Evolutionary conservation across 495 filamentous ascomycete genomes (phyloP), one percentile per base, ranked within the genome.

Genomic region (Penicillium roqueforti): DNA sequence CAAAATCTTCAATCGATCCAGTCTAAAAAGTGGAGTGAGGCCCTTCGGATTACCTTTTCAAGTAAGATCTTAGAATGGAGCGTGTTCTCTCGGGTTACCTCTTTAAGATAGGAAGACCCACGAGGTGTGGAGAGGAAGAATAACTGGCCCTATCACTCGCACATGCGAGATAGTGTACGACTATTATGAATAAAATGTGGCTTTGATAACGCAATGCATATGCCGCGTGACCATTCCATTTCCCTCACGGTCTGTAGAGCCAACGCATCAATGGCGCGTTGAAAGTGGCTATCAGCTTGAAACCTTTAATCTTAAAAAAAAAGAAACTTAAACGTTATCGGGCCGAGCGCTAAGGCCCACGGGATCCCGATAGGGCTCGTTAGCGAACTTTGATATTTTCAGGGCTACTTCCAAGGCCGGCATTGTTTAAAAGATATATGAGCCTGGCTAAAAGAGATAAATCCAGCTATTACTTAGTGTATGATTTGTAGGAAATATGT

Each of bases 1-100:
- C 52, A 54, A 40, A 54, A 23, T 54, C 42, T 54, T 54, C 52
- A 54, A 54, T 39, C 23, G 52, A 45, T 54, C 52, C 52, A 54
- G 25, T 54, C 48, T 54, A 54, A 54, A 54, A 54, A 54, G 52
- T 54, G 52, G 52, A 52, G 19, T 36, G 39, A 52, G 14, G 29
- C 22, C 28, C 34, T 23, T 52, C 50, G 50, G 50, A 52, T 52
- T 52, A 36, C 50, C 39, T n/a, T 32, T 52, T 52, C 18, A 9
- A 52, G 50, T 10, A 34, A 44, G 39, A 52, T 44, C 50, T 44
- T 52, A 43, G 25, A 52, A 40, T 52, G 39, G 50, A 44, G 50
- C 29, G 44, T 36, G 39, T 43, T 52, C 39, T 40, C n/a, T 52
- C 50, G 50, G 50, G 39, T 44, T 52, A 44, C 50, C 39, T 25